These are phyloP conservation scores for Cichorium intybus DNA, from an alignment of 140 eudicot genomes.

Conservation along the genomic window DNA sequence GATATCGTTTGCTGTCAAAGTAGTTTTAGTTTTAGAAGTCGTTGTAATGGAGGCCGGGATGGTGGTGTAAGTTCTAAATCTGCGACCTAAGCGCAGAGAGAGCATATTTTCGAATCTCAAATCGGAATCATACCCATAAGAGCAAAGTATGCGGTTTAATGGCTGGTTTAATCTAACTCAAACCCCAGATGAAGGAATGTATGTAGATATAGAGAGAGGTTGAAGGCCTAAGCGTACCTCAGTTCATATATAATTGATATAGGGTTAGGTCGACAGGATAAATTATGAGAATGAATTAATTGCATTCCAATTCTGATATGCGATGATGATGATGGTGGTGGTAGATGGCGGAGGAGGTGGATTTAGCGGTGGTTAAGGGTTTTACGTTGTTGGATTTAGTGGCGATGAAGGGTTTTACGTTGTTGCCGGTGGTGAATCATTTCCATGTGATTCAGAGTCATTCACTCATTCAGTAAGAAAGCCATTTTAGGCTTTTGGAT, in stretches of 20 bases:
- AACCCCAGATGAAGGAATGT: not conserved
- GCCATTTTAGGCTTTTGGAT: conserved; percentile 20
- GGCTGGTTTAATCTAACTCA: not conserved
- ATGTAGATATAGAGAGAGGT: not conserved
- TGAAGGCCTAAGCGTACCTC: conserved; percentile 23
- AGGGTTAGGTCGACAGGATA: not conserved
- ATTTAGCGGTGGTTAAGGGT: conserved; percentile 17
- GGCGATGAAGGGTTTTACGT: conserved; percentile 42
- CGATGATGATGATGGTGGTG: conserved; percentile 3
- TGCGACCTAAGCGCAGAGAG: conserved; percentile 58
- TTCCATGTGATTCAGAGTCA: not conserved
- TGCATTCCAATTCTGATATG: not conserved
- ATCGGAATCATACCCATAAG: conserved; percentile 32
- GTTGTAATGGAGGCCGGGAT: conserved; percentile 17
- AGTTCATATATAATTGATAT: not conserved
- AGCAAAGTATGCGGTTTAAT: not conserved
- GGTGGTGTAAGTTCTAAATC: conserved; percentile 37
- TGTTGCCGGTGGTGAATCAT: conserved; percentile 20
- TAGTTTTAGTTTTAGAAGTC: conserved; percentile 1
- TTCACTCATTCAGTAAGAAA: not conserved
- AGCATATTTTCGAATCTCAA: conserved; percentile 49
- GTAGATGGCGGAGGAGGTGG: conserved; percentile 1
- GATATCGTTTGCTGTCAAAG: conserved; percentile 26
- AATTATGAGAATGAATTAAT: not conserved
- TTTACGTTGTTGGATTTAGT: conserved; percentile 18